Percentiles rank a stretch among this genome's conserved stretches.
Evolutionary conservation across 1,139 yeast species (phyloP).

Genomic region (Protomyces gravidus): DNA sequence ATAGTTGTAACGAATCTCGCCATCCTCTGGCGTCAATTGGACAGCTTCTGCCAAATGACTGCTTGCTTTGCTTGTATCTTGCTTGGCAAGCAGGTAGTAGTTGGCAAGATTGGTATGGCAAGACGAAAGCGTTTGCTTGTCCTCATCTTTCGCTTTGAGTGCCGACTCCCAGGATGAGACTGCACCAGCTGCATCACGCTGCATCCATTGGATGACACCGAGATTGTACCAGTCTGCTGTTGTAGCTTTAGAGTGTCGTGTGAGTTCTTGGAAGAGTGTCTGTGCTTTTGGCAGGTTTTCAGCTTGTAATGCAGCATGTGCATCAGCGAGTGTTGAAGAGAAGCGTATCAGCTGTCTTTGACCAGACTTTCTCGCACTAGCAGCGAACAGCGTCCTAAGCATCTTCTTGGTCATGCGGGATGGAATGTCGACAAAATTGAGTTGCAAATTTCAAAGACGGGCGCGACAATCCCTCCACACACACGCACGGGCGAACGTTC

Average conservation of each 20-base stretch:
- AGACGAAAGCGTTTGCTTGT: constrained; percentile 7
- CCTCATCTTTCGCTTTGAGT: constrained; percentile 2
- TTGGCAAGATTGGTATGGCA: constrained; percentile 27
- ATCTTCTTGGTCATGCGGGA: too few species aligned
- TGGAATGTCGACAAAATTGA: too few species aligned
- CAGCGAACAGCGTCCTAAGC: not conserved
- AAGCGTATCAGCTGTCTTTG: not conserved
- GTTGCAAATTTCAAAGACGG: too few species aligned
- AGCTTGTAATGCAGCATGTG: constrained; percentile 20
- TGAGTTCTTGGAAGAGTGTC: constrained; percentile 1
- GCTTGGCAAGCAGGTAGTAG: constrained; percentile 13
- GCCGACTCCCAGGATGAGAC: constrained; percentile 13
- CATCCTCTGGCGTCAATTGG: constrained; percentile 15
- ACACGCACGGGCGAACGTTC: too few species aligned
- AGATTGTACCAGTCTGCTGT: constrained; percentile 11
- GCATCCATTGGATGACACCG: constrained; percentile 25
- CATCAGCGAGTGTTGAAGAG: constrained; percentile 3
- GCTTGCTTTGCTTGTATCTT: constrained; percentile 6
- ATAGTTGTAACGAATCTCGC: constrained; percentile 23
- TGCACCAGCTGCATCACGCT: constrained; percentile 9
- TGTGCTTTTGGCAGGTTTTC: constrained; percentile 8
- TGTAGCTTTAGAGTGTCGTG: not conserved
- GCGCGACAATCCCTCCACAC: too few species aligned
- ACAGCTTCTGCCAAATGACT: constrained; percentile 16
- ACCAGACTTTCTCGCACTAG: not conserved